phyloP scores from a whole-genome alignment of 805 yeast species.

The Kodamaea kakaduensis region DNA sequence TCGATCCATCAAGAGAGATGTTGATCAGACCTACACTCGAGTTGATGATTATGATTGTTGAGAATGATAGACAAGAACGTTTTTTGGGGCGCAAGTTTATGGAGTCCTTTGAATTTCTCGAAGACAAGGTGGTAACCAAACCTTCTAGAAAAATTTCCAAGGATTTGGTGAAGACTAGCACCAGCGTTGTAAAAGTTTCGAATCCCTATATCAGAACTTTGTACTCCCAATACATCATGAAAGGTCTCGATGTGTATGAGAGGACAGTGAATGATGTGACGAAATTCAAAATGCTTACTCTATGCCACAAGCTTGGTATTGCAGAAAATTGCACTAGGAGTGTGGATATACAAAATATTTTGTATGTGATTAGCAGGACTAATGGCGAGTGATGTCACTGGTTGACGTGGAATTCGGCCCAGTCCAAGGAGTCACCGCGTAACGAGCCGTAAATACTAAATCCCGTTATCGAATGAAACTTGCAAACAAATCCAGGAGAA shows the following conservation, averaged over 20 bases:
- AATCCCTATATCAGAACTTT: slow-evolving; percentile 10
- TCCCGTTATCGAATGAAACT: no score
- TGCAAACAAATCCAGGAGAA: no score
- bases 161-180: neutral
- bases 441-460: no score
- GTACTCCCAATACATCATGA: slow-evolving; percentile 27
- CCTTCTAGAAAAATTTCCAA: slow-evolving; percentile 1
- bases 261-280: slow-evolving; percentile 36
- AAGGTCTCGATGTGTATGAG: slow-evolving; percentile 38
- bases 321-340: slow-evolving; percentile 17
- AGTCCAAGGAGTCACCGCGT: no score
- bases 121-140: slow-evolving; percentile 1
- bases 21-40: slow-evolving; percentile 27
- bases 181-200: neutral
- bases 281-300: slow-evolving; percentile 32
- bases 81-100: slow-evolving; percentile 46
- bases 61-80: slow-evolving; percentile 36
- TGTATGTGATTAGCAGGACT: slow-evolving; percentile 32
- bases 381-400: no score
- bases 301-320: slow-evolving; percentile 26
- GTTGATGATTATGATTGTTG: slow-evolving; percentile 24
- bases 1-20: slow-evolving; percentile 8
- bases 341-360: slow-evolving; percentile 24
- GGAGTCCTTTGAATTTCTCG: slow-evolving; percentile 40
- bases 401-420: no score